A percentile compares a stretch with the other conserved stretches of the same genome.
These are phyloP conservation scores for Didymella glomerata DNA, from an alignment of 2,329 filamentous ascomycete genomes.

Conservation along the genomic window DNA sequence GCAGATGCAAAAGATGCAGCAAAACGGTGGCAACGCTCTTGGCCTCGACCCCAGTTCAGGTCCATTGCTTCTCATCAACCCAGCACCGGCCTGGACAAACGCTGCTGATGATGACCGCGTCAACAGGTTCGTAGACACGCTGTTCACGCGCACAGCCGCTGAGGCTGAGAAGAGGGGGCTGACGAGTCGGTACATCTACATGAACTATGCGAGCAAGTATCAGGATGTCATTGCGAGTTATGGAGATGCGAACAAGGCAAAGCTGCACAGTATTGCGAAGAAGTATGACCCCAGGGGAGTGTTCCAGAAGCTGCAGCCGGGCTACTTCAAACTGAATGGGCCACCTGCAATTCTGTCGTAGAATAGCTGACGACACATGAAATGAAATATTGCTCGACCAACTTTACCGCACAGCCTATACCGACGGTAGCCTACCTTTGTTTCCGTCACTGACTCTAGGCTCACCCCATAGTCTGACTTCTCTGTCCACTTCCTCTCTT, in stretches of 20 bases:
- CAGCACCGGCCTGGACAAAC: conserved; percentile 30
- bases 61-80: conserved; percentile 31
- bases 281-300: conserved; percentile 55
- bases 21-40: conserved; percentile 32
- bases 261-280: conserved; percentile 45
- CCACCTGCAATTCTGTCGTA: conserved; percentile 3
- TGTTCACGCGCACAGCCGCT: conserved; percentile 17
- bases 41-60: conserved; percentile 28
- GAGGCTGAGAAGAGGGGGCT: conserved; percentile 21
- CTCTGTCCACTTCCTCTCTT: too few species aligned
- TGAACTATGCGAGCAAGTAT: conserved; percentile 59
- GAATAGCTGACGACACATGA: background rate
- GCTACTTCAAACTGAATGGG: conserved; percentile 55
- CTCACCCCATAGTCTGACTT: background rate
- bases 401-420: background rate
- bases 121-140: conserved; percentile 13
- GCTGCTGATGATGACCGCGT: conserved; percentile 29
- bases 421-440: background rate
- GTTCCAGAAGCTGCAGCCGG: conserved; percentile 54
- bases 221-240: conserved; percentile 57
- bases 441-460: background rate
- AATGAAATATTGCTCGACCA: background rate
- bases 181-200: conserved; percentile 51
- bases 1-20: conserved; percentile 30
- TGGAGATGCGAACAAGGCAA: conserved; percentile 48